Base-by-base conservation (phyloP, 2,329 filamentous ascomycete genomes). In the Trichoderma koningii region DNA sequence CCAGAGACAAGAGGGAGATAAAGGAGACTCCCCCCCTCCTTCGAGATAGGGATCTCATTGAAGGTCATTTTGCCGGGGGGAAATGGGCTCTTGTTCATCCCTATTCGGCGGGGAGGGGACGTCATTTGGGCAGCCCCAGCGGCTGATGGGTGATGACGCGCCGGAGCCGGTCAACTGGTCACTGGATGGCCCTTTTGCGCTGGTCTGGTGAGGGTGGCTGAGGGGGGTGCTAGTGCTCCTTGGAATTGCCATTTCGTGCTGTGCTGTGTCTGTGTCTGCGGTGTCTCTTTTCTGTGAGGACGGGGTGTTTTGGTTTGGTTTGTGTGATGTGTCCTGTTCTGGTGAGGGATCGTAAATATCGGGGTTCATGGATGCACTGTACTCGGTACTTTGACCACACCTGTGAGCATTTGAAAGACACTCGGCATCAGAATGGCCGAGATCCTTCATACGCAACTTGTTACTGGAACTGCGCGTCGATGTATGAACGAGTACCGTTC, bases 81-180 rank as follows among this genome's bases (percentile, higher is more conserved):
- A 10, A 6, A 48, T 21, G 44, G 28, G 3, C 7, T 38, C 50
- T n/a, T n/a, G 26, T 34, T 14, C 10, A 55, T 63, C 48, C 41
- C 41, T 44, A 57, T 59, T 55, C 50, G 50, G 59, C 59, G 60
- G 60, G 62, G 60, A 50, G 62, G 53, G 34, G 3, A 59, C 62
- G 62, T 64, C 62, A 64, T 64, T 64, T 64, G 52, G 53, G 53
- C 62, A 64, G 30, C 9, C 30, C 28, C 30, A 34, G 15, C 41
- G 55, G 53, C 62, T 52, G 53, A 28, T 64, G 62, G 62, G 45
- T 50, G 64, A 65, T 65, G 64, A 65, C 64, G 64, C 64, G 64
- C 56, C 50, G 57, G 64, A 56, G 44, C 62, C 53, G 53, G 62
- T 64, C 53, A 65, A 38, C 34, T 38, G 30, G 30, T 34, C 30